Base-by-base conservation (phyloP, 179 eudicot genomes). In the Vitellaria paradoxa region DNA sequence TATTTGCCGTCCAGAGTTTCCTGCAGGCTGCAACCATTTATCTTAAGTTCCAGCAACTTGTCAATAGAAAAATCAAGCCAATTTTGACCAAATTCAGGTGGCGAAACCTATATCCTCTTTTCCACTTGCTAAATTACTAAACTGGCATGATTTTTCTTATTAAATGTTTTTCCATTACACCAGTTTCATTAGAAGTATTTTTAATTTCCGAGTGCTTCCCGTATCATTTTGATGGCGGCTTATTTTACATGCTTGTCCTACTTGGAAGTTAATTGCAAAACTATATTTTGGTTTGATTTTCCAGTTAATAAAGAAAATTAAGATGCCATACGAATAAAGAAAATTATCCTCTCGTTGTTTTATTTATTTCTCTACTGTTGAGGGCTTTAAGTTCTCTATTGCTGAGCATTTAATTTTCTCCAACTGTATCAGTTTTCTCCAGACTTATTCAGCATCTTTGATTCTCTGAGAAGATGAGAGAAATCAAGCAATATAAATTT, bases 401-500 rank as follows among this genome's bases (percentile, higher is more conserved):
- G 37, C 37, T 30, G 37, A 30, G 2, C 2, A 30, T 30, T 30
- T 30, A 30, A 1, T 30, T 30, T 30, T 30, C 37, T 1, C 37
- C 37, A 30, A 30, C 37, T 30, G 37, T 30, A 0, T 30, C 37
- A 30, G 37, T 30, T 30, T 30, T 30, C 37, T 30, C 2, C 37
- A 30, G 37, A 30, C 37, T 30, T 30, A 30, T 30, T 30, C 2
- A 30, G 37, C 37, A 30, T 30, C 37, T 30, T 55, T 56, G 45
- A n/a, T 52, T 70, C 62, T 72, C 15, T 57, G 37, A 72, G 17
- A 55, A 30, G 18, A 72, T 72, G 64, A 55, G 75, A 37, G 10
- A 71, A 71, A 26, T 21, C 61, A 71, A 71, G 17, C 40, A n/a
- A 7, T 60, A 37, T 26, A 37, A 72, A 37, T 18, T 55, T 56